Evolutionary conservation across 2,329 filamentous ascomycete species (phyloP), one percentile per base, ranked within the genome.

Genomic region (Apiospora rasikravindrae): DNA sequence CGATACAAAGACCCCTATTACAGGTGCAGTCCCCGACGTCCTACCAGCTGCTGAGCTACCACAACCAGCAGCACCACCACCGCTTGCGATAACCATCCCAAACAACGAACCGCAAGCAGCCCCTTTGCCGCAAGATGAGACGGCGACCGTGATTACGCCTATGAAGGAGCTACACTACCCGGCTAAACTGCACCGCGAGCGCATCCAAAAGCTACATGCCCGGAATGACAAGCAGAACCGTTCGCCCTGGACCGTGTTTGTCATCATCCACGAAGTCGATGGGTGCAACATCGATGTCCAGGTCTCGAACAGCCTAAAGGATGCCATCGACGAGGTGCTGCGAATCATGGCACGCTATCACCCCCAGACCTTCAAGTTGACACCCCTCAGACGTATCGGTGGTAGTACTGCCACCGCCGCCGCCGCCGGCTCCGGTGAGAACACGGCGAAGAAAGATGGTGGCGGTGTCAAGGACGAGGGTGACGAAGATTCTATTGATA

Each of bases 91-190:
- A 51, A 1, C n/a, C 49, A 51, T 13, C 49, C 49, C 49, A 26
- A 51, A 26, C 2, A 51, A 4, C 10, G 49, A 51, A n/a, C 49
- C 51, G 4, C 14, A 57, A 22, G 33, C 22, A 2, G 33, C 33
- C 57, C 57, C 57, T 61, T 61, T 61, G 57, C 22, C 33, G 7
- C 53, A 61, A 64, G 57, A 64, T 40, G 57, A 40, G 22, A 40
- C 10, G 29, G 57, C 57, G 29, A 64, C 57, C 19, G 29, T 13
- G 22, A 64, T 64, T 4, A 64, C 33, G 33, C 57, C 29, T 37
- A 11, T n/a, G 2, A 40, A 14, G 33, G 29, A 24, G 11, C 57
- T 40, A n/a, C 33, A 40, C 29, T 64, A 64, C 19, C 57, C 57
- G 10, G 29, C 33, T 22, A 64, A 24, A 19, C 57, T 64, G 22